phyloP scores from a whole-genome alignment of 768 basidiomycete genomes.

The Mrakia hoshinonis region DNA sequence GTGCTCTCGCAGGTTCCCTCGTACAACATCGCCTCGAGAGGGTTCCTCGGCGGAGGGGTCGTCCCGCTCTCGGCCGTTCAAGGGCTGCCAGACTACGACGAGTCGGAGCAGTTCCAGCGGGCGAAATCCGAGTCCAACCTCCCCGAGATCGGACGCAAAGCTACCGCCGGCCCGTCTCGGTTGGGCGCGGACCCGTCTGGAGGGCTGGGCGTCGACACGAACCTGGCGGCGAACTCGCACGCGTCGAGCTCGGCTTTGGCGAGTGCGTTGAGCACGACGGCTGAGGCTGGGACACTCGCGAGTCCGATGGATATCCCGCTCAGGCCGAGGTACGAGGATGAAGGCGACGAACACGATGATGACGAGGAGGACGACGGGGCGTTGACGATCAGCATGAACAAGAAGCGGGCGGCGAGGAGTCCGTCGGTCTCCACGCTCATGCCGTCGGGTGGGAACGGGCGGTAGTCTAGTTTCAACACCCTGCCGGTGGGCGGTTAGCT shows the following conservation, averaged over 20 bases:
- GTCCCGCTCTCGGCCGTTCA: constrained; percentile 66
- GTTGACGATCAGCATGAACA: constrained; percentile 7
- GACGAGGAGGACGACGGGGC: constrained; percentile 13
- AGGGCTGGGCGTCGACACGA: not conserved
- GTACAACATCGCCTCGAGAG: constrained; percentile 72
- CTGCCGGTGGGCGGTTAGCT: too few relatives aligned
- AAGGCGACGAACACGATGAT: constrained; percentile 8
- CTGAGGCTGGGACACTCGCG: constrained; percentile 18
- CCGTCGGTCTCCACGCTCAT: constrained; percentile 19
- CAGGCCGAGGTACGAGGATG: not conserved
- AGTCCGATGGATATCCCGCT: not conserved
- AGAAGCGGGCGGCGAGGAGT: not conserved
- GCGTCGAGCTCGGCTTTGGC: constrained; percentile 24
- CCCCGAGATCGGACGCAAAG: constrained; percentile 4
- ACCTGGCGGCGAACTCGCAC: constrained; percentile 13
- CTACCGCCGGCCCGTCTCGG: not conserved
- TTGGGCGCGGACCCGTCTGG: not conserved
- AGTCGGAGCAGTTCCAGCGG: constrained; percentile 44
- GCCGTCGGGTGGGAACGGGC: constrained; percentile 42
- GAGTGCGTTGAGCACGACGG: constrained; percentile 9
- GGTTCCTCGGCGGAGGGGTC: constrained; percentile 82
- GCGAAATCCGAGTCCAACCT: constrained; percentile 23
- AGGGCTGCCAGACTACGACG: constrained; percentile 81
- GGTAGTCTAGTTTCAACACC: too few relatives aligned
- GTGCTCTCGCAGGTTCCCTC: constrained; percentile 70